Evolutionary conservation across 2,329 filamentous ascomycete species (phyloP).

Genomic region (Aspergillus luchuensis): DNA sequence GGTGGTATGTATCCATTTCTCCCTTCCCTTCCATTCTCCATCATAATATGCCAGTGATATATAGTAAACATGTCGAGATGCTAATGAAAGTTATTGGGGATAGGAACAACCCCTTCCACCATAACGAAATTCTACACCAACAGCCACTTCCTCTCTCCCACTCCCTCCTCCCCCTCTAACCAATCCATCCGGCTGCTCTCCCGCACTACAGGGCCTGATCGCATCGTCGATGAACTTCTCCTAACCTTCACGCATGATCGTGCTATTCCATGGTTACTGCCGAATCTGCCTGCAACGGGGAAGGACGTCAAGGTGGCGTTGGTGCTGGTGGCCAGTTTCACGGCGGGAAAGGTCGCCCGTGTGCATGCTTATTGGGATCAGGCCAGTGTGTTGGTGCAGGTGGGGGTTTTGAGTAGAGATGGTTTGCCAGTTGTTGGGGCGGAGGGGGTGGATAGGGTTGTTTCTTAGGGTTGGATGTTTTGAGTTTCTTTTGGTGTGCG

Average conservation of each 20-base stretch:
- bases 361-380: conserved; percentile 66
- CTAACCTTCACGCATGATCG: conserved; percentile 58
- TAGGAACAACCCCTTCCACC: conserved; percentile 26
- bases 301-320: conserved; percentile 57
- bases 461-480: neutral
- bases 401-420: conserved; percentile 55
- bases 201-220: conserved; percentile 58
- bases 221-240: conserved; percentile 60
- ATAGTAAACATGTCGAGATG: neutral
- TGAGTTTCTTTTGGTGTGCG: neutral
- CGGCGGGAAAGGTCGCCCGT: conserved; percentile 40
- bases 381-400: conserved; percentile 61
- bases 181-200: conserved; percentile 55
- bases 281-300: conserved; percentile 56
- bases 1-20: conserved; percentile 34
- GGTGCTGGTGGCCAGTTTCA: conserved; percentile 52
- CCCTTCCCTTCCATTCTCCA: neutral
- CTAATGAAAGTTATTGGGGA: neutral
- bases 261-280: conserved; percentile 59
- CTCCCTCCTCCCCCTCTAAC: conserved; percentile 50
- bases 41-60: too few species aligned
- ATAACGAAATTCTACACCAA: conserved; percentile 54
- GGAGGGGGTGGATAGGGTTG: conserved; percentile 31
- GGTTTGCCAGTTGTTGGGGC: conserved; percentile 38
- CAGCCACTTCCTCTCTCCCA: conserved; percentile 52